Evolutionary conservation across 805 yeast genomes (phyloP), one percentile per base, ranked within the genome.

Genomic region (Kodamaea sagamina): DNA sequence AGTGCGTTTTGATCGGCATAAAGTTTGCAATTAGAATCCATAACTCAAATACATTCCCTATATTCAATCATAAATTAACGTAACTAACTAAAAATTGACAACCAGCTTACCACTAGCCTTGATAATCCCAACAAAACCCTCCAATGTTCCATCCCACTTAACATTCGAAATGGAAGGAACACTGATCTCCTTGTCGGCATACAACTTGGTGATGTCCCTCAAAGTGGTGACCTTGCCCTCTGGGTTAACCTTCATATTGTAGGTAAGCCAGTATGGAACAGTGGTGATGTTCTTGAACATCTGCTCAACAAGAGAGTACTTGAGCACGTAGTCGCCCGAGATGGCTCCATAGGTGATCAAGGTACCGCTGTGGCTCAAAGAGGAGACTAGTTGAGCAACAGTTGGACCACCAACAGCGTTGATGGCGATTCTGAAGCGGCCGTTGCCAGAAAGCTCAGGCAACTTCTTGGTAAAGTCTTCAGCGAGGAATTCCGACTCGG

Each of bases 191-290:
- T 83, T 84, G 2, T 68, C 57, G 41, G 80, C 68, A 62, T 82
- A 84, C 49, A 84, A 65, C 39, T 77, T 67, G 34, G 84, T 70
- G 38, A 89, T 68, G 26, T 71, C 77, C 5, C 65, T 50, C 28
- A 40, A 25, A n/a, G 34, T n/a, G 2, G 69, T 67, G 32, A 71
- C 70, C 59, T 85, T 85, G 27, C 74, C 71, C 25, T 74, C 72
- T 2, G 95, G 93, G 52, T 85, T 35, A 5, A 24, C 29, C 26
- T 43, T 45, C 34, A 49, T 54, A 43, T 63, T 63, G 15, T 54
- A 44, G 21, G 65, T 60, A 32, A 65, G 52, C 70, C 70, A 65
- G 53, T 59, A 65, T n/a, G 65, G 57, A 13, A 43, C 51, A 18
- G 63, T 50, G 13, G 62, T 53, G 41, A 65, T 50, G 46, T 64